A percentile compares a stretch with the other conserved stretches of the same genome.
phyloP scores from a whole-genome alignment of 129 eudicot species.

The Helichrysum umbraculigerum region DNA sequence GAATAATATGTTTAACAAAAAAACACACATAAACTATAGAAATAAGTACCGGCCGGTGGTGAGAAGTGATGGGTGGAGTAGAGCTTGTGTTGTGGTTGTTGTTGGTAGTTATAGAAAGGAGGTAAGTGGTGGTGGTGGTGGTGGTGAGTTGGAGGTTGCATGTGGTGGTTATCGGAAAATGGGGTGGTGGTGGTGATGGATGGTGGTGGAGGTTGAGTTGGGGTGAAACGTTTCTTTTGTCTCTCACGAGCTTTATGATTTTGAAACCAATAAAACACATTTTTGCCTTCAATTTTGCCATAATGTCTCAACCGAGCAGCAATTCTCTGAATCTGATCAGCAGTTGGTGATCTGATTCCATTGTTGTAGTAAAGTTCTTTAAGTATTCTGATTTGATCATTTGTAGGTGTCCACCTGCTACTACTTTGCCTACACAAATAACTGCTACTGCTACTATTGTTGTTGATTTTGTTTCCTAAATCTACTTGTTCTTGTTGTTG shows the following conservation, averaged over 20 bases:
- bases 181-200: conserved; percentile 26
- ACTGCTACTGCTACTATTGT: conserved; percentile 5
- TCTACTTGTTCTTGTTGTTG: conserved; percentile 21
- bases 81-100: conserved; percentile 27
- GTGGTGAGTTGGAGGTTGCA: conserved; percentile 21
- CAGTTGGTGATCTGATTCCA: conserved; percentile 86
- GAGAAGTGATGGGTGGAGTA: conserved; percentile 33
- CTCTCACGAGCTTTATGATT: conserved; percentile 97
- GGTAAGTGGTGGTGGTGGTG: conserved; percentile 26
- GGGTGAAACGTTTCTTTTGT: conserved; percentile 78
- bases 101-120: conserved; percentile 34
- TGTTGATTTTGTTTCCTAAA: conserved; percentile 26
- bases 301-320: conserved; percentile 78
- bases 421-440: conserved; percentile 84
- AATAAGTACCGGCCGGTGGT: conserved; percentile 20
- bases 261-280: conserved; percentile 98
- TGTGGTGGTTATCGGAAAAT: conserved; percentile 23
- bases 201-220: conserved; percentile 21
- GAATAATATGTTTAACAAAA: not conserved
- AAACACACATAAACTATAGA: not conserved
- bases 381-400: conserved; percentile 81
- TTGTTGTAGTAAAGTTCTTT: conserved; percentile 97
- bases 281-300: conserved; percentile 98
- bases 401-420: conserved; percentile 97
- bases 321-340: conserved; percentile 91